Conservation (phyloP, 768 basidiomycete genomes). For the Russula ochroleuca region DNA sequence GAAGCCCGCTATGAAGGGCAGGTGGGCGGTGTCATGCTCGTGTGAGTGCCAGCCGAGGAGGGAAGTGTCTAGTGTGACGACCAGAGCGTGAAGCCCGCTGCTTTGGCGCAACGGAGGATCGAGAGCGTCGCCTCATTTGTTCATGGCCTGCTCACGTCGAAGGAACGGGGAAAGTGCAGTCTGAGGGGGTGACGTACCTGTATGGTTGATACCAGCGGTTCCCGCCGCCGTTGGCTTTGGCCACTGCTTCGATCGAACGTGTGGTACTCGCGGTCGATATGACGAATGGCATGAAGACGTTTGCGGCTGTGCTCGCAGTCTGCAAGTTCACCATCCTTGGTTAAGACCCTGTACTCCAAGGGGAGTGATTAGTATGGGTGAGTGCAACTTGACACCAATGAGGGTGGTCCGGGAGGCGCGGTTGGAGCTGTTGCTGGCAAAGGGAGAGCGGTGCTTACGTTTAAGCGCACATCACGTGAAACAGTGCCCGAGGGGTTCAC, state of each 20-base stretch:
- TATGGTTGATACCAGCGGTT: conserved; percentile 81
- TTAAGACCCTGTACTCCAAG: conserved; percentile 70
- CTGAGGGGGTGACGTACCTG: conserved; percentile 45
- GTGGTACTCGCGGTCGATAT: conserved; percentile 71
- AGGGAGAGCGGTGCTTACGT: too few relatives aligned
- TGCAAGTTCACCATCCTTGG: conserved; percentile 67
- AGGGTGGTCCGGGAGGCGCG: conserved; percentile 45
- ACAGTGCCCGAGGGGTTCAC: too few relatives aligned
- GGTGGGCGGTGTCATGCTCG: conserved; percentile 59
- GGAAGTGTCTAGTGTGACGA: conserved; percentile 79
- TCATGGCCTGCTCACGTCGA: conserved; percentile 48
- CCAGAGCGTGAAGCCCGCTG: conserved; percentile 61
- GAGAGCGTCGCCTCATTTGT: conserved; percentile 58
- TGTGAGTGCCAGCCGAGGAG: conserved; percentile 71
- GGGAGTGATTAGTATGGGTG: too few relatives aligned
- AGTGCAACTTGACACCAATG: too few relatives aligned
- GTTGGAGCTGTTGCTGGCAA: background rate
- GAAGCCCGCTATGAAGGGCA: conserved; percentile 65
- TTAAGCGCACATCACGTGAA: too few relatives aligned
- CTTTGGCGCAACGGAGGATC: conserved; percentile 60
- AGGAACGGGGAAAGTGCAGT: background rate
- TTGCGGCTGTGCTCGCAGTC: conserved; percentile 60
- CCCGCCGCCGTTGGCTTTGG: conserved; percentile 60
- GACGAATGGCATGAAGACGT: conserved; percentile 61
- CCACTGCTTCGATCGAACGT: conserved; percentile 75